phyloP scores from a whole-genome alignment of 1,139 yeast species.

The Meyerozyma elateridarum region DNA sequence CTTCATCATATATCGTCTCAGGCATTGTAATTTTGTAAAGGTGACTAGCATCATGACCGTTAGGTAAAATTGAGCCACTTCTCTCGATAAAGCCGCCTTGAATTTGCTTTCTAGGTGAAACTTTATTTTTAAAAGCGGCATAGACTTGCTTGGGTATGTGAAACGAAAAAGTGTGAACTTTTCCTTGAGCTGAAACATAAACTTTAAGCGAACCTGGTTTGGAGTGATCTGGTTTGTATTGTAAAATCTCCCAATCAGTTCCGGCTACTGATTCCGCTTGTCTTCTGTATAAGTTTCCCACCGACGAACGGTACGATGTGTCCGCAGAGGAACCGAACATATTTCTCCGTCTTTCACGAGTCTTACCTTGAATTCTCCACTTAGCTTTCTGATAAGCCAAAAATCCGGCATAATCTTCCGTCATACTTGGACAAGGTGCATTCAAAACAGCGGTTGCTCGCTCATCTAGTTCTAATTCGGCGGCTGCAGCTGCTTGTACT shows the following conservation, averaged over 20 bases:
- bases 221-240: conserved; percentile 53
- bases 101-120: conserved; percentile 41
- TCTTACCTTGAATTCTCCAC: conserved; percentile 75
- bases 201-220: conserved; percentile 77
- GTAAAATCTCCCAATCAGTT: conserved; percentile 80
- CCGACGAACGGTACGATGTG: conserved; percentile 43
- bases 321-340: conserved; percentile 68
- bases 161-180: conserved; percentile 68
- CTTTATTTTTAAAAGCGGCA: conserved; percentile 57
- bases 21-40: conserved; percentile 66
- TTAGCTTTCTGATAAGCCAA: conserved; percentile 74
- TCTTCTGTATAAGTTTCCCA: conserved; percentile 65
- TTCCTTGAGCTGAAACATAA: conserved; percentile 62
- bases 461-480: conserved; percentile 42
- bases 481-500: conserved; percentile 16
- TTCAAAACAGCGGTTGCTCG: conserved; percentile 41
- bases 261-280: conserved; percentile 79
- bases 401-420: conserved; percentile 72
- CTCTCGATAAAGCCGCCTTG: conserved; percentile 56
- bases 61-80: conserved; percentile 62
- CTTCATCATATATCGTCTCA: conserved; percentile 55
- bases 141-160: conserved; percentile 72
- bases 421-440: conserved; percentile 64
- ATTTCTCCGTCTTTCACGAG: conserved; percentile 65
- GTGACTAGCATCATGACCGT: conserved; percentile 55